Base-by-base conservation (phyloP, 2,329 filamentous ascomycete species). In the Phaeoacremonium minimum region DNA sequence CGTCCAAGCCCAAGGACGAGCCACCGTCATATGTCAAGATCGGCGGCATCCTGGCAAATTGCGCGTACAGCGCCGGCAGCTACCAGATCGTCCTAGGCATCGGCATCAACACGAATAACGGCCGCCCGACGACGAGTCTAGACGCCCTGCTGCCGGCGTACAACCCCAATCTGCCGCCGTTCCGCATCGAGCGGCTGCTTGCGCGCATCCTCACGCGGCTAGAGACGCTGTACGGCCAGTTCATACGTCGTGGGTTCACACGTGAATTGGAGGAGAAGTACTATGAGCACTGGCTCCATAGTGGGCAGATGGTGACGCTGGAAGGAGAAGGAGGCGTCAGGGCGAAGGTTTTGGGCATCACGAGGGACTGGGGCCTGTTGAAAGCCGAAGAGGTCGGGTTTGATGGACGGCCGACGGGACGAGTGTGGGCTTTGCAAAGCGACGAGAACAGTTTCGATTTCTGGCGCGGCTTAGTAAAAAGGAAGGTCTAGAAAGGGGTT, bases 381-480 rank as follows among this genome's bases (percentile, higher is more conserved):
- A 73, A 83, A 46, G 93, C 83, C 0, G 87, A 96, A 60, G 90
- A 97, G 68, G 60, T 94, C 36, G 83, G 81, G 4, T 76, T 71
- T 57, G 75, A 84, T 40, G 87, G 88, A 44, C 69, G 81, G 36
- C 67, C 73, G 3, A 95, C 87, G 1, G 90, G 91, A 0, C 85
- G 76, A 61, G 69, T 84, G 33, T 91, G 85, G 76, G 79, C 84
- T 49, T 63, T 98, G 62, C 90, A 96, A 68, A 96, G 89, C 58
- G 93, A 98, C 60, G 88, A 90, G 57, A 98, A 98, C 55, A 96
- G 90, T 59, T 98, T 98, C 67, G 93, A 98, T 63, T 98, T 95
- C 59, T 95, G 95, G 66, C 87, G 78, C 55, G 93, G 93, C 0
- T 55, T 98, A 51, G 67, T 98, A 15, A 87, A 80, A 67, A 77